phyloP scores from a whole-genome alignment of 176 grass and related monocot genomes.

The Guadua angustifolia region DNA sequence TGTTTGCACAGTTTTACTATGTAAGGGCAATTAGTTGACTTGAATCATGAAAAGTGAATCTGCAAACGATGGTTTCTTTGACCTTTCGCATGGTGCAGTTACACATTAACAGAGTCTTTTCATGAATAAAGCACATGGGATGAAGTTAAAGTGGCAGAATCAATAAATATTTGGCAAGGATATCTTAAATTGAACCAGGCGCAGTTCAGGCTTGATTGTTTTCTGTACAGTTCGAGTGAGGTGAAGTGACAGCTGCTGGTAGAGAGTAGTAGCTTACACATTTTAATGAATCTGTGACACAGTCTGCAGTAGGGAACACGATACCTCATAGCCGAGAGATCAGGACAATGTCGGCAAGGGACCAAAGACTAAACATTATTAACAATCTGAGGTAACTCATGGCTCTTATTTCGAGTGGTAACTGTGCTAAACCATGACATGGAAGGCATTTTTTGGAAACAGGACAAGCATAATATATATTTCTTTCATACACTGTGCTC shows the following conservation, averaged over 20 bases:
- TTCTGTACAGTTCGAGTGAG: constrained; percentile 4
- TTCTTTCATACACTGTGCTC: neutral
- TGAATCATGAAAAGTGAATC: neutral
- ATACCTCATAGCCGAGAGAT: neutral
- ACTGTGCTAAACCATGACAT: constrained; percentile 22
- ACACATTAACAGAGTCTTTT: neutral
- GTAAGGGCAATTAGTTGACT: neutral
- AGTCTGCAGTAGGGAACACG: neutral
- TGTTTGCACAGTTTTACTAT: constrained; percentile 10
- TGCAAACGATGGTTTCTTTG: neutral
- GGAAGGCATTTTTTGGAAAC: neutral
- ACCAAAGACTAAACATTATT: neutral
- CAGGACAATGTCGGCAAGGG: neutral
- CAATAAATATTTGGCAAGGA: neutral
- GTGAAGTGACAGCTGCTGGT: neutral
- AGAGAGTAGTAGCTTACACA: neutral
- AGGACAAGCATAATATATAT: neutral
- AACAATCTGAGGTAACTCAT: neutral
- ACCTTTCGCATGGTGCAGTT: neutral
- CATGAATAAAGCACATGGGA: neutral
- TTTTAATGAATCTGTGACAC: neutral
- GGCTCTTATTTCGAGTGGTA: neutral
- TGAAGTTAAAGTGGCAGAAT: neutral
- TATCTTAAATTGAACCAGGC: neutral
- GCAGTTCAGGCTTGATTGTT: neutral